These are phyloP conservation scores for Wickerhamomyces alni DNA, from an alignment of 805 yeast species.

Conservation along the genomic window DNA sequence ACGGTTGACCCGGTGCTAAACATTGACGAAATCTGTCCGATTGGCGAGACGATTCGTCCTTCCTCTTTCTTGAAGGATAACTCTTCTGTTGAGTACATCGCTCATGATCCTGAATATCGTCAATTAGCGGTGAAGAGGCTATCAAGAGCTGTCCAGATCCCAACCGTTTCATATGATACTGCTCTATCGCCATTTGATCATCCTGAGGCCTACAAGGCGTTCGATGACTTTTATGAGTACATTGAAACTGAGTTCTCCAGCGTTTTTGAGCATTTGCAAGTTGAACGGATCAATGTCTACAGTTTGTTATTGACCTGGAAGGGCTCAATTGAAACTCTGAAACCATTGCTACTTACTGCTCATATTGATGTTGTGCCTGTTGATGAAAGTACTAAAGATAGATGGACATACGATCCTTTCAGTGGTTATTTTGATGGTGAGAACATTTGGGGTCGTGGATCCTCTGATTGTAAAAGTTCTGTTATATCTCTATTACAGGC, in stretches of 20 bases:
- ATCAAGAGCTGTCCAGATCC: constrained; percentile 24
- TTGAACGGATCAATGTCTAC: constrained; percentile 52
- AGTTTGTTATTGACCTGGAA: constrained; percentile 60
- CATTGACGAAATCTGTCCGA: constrained; percentile 14
- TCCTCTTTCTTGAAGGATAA: constrained; percentile 25
- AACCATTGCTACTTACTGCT: constrained; percentile 67
- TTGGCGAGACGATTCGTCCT: constrained; percentile 18
- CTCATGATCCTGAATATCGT: constrained; percentile 28
- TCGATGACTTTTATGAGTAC: constrained; percentile 41
- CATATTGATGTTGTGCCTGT: constrained; percentile 84
- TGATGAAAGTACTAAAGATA: constrained; percentile 43
- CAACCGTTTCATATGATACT: constrained; percentile 11
- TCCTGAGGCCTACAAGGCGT: neutral
- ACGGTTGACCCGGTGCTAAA: neutral
- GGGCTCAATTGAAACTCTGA: constrained; percentile 44
- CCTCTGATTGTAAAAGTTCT: constrained; percentile 65
- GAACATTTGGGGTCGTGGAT: constrained; percentile 67
- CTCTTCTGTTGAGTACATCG: constrained; percentile 28
- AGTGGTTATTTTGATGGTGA: constrained; percentile 59
- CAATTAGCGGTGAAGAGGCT: constrained; percentile 34
- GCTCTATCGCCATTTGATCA: neutral
- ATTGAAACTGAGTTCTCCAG: constrained; percentile 50
- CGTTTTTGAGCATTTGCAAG: constrained; percentile 39
- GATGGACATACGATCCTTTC: constrained; percentile 67
- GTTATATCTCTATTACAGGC: constrained; percentile 60